Evolutionary conservation across 352 stramenopile species (phyloP), one percentile per base, ranked within the genome.

Genomic region (Nothophytophthora sp.): DNA sequence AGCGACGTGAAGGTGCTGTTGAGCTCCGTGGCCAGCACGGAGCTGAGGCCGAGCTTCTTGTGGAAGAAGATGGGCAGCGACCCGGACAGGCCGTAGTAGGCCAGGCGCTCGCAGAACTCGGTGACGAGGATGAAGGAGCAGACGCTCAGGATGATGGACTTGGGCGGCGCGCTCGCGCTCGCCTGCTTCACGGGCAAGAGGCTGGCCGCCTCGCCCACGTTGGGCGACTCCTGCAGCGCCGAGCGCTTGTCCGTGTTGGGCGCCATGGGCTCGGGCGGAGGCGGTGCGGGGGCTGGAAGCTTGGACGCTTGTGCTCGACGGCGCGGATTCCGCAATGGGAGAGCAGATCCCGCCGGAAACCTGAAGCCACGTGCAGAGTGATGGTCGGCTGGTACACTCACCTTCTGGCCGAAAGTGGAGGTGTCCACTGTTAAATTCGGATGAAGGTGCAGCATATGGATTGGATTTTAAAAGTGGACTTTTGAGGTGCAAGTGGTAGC

Each of bases 61-160:
- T 87, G 85, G 63, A 95, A 95, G 65, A 93, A 95, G 56, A 95
- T 93, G 2, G 81, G 79, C 42, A 95, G 58, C 35, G 85, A 93
- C 5, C 82, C 85, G 9, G 85, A 90, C 20, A 95, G 75, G 4
- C 80, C 85, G 39, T 90, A 90, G 49, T 91, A 92, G 22, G 82
- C 82, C 49, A 95, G 51, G 16, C 85, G 83, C 46, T 92, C 81
- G 33, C 85, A 95, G 62, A 95, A 89, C 62, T 95, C 85, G 2
- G 85, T 91, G 44, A 91, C 80, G 47, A 95, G 82, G 49, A 95
- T 95, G 64, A 88, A 95, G 1, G 82, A 92, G 70, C 85, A 95
- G 43, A 95, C 79, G 62, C 64, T 90, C 36, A 92, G 45, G 55
- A 95, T 91, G 54, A 93, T 88, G 22, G 85, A 95, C 49, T 77